Base-by-base conservation (phyloP, 768 basidiomycete genomes). In the Trametes cingulata region DNA sequence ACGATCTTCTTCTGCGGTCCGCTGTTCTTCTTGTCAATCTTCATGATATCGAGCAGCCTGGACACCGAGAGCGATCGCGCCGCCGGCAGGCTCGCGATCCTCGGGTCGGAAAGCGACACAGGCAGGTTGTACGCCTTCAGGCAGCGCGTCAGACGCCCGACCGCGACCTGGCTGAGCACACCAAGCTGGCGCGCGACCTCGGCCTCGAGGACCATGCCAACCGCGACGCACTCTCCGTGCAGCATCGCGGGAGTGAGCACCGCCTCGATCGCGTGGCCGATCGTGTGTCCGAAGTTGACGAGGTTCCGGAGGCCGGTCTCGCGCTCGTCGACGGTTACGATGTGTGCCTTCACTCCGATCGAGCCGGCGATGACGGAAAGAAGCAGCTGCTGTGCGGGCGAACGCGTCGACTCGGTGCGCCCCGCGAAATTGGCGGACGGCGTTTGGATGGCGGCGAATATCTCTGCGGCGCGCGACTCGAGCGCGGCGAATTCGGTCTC, bases 251-350 rank as follows among this genome's bases (percentile, higher is more conserved):
- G 96, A 0, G 96, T 96, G 56, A 98, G 78, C 39, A 98, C 85
- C 8, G 95, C 97, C 76, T 99, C 97, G 68, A 98, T 95, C 15
- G 96, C 97, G 76, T 99, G 97, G 0, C 97, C 97, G 68, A 99
- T 95, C 42, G 91, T 94, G 74, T 99, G 97, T 1, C 97, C 97
- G 70, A 98, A 98, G 76, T 99, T 99, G 79, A 99, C 96, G 54
- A 99, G 87, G 78, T 98, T 98, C 64, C 97, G 91, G 41, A 99
- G 82, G 20, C 97, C 93, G 0, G 95, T 95, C 77, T 99, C 97
- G 69, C 90, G 91, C 74, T 95, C 93, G 76, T 99, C 97, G 66
- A 93, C 83, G 35, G 96, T 95, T 62, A 98, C 97, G 67, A 98
- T 98, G 74, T 98, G 90, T 0, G 97, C 86, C 74, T 98, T 99